phyloP scores from a whole-genome alignment of 257 asterid genomes.

The Solanum piurae region DNA sequence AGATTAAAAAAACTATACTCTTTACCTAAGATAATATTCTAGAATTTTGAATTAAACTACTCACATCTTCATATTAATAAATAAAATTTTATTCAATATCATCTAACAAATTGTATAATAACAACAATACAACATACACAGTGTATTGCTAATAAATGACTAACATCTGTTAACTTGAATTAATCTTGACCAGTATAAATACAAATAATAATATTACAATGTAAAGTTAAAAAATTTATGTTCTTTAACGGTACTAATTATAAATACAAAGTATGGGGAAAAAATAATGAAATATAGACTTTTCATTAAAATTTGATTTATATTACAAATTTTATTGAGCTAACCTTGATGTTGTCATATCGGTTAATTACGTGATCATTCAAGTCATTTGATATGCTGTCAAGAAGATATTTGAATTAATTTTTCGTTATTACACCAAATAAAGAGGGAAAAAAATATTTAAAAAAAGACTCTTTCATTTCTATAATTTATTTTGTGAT shows the following conservation, averaged over 20 bases:
- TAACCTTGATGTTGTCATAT: neutral
- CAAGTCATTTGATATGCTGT: neutral
- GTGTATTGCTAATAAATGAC: neutral
- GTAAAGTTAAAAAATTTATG: neutral
- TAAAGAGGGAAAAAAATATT: neutral
- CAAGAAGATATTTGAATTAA: neutral
- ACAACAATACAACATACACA: neutral
- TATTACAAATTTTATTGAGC: neutral
- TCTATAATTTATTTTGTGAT: neutral
- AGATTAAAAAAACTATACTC: neutral
- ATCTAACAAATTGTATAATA: neutral
- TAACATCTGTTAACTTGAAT: neutral
- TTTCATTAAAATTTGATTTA: neutral
- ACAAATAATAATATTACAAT: neutral
- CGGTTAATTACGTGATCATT: neutral
- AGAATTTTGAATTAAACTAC: neutral
- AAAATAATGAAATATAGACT: neutral
- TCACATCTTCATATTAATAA: neutral
- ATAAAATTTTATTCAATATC: neutral
- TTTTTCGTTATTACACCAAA: neutral
- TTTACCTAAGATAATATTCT: neutral
- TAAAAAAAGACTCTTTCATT: neutral
- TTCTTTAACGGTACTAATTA: neutral
- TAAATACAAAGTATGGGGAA: neutral
- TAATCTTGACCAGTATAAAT: neutral